Conservation (phyloP, 495 filamentous ascomycete species). For the Penicillium ochrochloron region DNA sequence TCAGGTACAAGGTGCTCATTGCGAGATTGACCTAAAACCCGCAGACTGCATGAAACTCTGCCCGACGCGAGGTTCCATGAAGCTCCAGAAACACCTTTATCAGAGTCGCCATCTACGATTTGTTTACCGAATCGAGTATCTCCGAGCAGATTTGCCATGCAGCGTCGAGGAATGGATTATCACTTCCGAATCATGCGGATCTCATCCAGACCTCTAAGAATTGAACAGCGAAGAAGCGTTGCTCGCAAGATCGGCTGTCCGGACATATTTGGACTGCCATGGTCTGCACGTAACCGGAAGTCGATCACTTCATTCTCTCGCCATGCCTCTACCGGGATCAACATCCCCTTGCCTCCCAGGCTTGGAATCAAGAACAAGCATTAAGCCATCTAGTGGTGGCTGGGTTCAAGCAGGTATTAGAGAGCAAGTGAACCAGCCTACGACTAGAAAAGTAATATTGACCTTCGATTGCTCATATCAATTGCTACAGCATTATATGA, state of each 20-base stretch:
- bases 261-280: neutral
- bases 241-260: conserved; percentile 16
- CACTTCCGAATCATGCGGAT: conserved; percentile 17
- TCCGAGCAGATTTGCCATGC: conserved; percentile 11
- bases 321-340: conserved; percentile 15
- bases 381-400: neutral
- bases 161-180: conserved; percentile 21
- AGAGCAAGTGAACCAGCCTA: neutral
- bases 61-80: conserved; percentile 17
- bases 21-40: conserved; percentile 4
- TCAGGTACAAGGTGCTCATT: conserved; percentile 7
- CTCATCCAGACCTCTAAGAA: neutral
- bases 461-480: neutral
- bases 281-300: conserved; percentile 3
- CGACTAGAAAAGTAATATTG: neutral
- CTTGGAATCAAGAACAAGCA: neutral
- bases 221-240: neutral
- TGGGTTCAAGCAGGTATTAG: neutral
- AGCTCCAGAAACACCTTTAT: neutral
- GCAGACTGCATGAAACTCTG: neutral
- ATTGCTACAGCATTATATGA: neutral
- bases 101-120: conserved; percentile 4
- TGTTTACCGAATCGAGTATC: conserved; percentile 8
- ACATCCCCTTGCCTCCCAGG: conserved; percentile 20
- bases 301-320: neutral